Conservation (phyloP, 2,329 filamentous ascomycete species). For the Exserohilum turcica region DNA sequence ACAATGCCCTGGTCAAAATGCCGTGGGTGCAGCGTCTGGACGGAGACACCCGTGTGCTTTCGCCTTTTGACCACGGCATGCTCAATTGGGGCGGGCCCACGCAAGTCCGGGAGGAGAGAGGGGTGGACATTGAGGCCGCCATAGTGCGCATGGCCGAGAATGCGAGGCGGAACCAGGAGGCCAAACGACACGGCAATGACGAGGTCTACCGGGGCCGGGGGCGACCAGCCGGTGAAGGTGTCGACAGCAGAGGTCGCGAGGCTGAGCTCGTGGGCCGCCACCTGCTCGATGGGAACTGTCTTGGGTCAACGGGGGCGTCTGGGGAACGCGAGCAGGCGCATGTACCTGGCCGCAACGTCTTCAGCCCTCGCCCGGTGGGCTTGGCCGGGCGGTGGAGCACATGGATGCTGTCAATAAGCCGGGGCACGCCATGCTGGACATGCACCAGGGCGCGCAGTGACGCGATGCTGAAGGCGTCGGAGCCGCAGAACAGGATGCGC, state of each 20-base stretch:
- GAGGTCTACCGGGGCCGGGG: constrained; percentile 62
- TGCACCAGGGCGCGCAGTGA: constrained; percentile 72
- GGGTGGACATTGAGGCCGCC: constrained; percentile 94
- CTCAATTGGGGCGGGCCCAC: constrained; percentile 84
- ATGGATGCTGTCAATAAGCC: constrained; percentile 69
- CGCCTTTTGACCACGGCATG: constrained; percentile 73
- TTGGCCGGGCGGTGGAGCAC: constrained; percentile 84
- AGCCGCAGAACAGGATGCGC: constrained; percentile 90
- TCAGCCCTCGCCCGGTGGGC: constrained; percentile 74
- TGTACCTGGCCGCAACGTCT: constrained; percentile 68
- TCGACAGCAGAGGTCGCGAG: constrained; percentile 76
- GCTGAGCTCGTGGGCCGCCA: constrained; percentile 64
- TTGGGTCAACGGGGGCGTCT: constrained; percentile 16
- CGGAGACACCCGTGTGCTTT: constrained; percentile 71
- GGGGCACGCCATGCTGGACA: constrained; percentile 55
- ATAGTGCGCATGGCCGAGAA: constrained; percentile 73
- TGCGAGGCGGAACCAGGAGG: constrained; percentile 78
- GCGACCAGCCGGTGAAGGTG: constrained; percentile 80
- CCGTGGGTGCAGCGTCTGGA: constrained; percentile 81
- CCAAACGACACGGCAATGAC: constrained; percentile 95
- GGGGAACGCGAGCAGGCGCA: constrained; percentile 5
- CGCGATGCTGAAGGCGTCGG: constrained; percentile 84
- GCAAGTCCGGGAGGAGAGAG: constrained; percentile 83
- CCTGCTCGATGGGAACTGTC: constrained; percentile 71
- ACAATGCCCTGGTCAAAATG: constrained; percentile 80